Evolutionary conservation across 768 basidiomycete species (phyloP), one percentile per base, ranked within the genome.

Genomic region (Tubosaeta brunneosetosa): DNA sequence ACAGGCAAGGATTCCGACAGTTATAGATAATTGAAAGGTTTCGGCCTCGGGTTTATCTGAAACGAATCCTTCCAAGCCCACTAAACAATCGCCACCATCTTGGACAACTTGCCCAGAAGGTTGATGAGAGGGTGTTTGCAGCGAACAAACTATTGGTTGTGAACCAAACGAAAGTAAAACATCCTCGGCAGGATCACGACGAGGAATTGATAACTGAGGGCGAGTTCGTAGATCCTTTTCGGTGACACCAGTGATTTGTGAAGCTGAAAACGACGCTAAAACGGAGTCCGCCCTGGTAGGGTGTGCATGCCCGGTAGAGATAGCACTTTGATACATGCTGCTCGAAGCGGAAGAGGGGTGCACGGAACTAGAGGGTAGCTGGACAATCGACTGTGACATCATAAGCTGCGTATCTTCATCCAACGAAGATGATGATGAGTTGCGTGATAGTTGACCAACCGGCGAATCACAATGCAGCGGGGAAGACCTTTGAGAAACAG

Each of bases 261-360:
- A 10, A 40, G 13, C 11, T 11, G 43, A 42, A 38, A 14, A n/a
- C 7, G 44, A 42, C 3, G 40, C 31, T 22, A 51, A 46, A 32
- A 44, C 26, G 16, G 38, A 7, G 44, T 52, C 50, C 38, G 12
- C 13, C 44, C 51, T 25, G 10, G 26, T 17, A 9, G 48, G 41
- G 32, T 48, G 52, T 26, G 33, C 25, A 29, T 60, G 43, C 44
- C 44, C 33, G 16, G 61, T 56, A 10, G 85, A 85, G 19, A 86
- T 58, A 4, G 86, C 86, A 59, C 89, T 92, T 58, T 86, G 79
- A 64, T 91, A 93, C 77, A 92, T 81, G 69, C 84, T 91, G 59
- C 81, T 81, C 6, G 76, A 67, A 44, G 77, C 69, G 17, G 84
- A 83, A 36, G 72, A 58, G 16, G 77, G 73, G n/a, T 75, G 81